Base-by-base conservation (phyloP, 805 yeast species). In the Wickerhamiella kurtzmanii region DNA sequence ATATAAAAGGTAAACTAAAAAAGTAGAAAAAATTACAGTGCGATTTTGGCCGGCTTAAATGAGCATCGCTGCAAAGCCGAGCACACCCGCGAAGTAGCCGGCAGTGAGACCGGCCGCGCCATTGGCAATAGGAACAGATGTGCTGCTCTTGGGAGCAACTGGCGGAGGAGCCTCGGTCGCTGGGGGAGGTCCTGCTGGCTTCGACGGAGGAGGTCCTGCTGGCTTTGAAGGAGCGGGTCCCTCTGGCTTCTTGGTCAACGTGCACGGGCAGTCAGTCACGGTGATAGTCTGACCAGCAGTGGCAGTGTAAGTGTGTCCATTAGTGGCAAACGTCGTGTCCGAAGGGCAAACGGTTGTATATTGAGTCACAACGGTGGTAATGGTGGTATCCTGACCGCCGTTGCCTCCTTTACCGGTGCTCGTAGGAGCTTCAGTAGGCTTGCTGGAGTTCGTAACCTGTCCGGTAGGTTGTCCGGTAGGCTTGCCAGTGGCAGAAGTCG, bases 31-130 rank as follows among this genome's bases (percentile, higher is more conserved):
- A n/a, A n/a, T n/a, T n/a, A n/a, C n/a, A n/a, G n/a, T n/a, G n/a
- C n/a, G n/a, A n/a, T n/a, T n/a, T n/a, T n/a, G n/a, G n/a, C n/a
- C n/a, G n/a, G 32, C 47, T 55, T 55, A 55, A 46, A 55, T 40
- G 48, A 55, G 55, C 38, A 55, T 44, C 16, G 56, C 55, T 35
- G 50, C 53, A 37, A 41, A 53, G 46, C 56, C 59, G 44, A 54
- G 52, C 41, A 44, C 55, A 39, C 51, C 54, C 21, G 56, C 60
- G 41, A 46, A 51, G 45, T 51, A 46, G 38, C 56, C 55, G 43
- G 46, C 52, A 17, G 47, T 6, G 21, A 36, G 40, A n/a, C 44
- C 45, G 20, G 44, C 44, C 17, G 42, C 41, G 19, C 49, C 21
- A 25, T 28, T 22, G 20, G 48, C 17, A 9, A 43, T 15, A 36